Evolutionary conservation across 257 asterid genomes (phyloP).

Genomic region (Solanum sejunctum): DNA sequence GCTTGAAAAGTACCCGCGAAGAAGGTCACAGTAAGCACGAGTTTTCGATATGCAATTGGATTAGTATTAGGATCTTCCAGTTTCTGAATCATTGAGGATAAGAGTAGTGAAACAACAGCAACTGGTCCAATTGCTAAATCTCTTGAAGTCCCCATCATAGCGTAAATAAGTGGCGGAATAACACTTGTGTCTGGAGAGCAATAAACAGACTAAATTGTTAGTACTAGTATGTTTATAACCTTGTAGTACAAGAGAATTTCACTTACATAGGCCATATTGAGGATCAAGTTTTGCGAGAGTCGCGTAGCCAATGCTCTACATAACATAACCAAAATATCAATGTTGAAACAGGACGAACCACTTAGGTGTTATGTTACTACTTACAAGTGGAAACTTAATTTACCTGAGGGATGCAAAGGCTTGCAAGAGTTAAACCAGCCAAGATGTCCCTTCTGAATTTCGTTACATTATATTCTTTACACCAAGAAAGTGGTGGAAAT

Average conservation of each 20-base stretch:
- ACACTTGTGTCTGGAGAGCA: slow-evolving; percentile 21
- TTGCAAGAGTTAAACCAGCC: slow-evolving; percentile 37
- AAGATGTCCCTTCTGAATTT: slow-evolving; percentile 19
- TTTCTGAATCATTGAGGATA: slow-evolving; percentile 21
- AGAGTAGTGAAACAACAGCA: slow-evolving; percentile 30
- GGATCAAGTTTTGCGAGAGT: slow-evolving; percentile 33
- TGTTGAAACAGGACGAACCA: neutral
- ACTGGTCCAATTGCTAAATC: slow-evolving; percentile 40
- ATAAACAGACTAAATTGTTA: neutral
- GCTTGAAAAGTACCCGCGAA: slow-evolving; percentile 55
- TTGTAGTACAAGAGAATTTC: neutral
- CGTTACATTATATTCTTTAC: slow-evolving; percentile 11
- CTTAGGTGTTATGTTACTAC: neutral
- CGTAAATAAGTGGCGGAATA: slow-evolving; percentile 30
- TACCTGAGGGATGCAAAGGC: slow-evolving; percentile 41
- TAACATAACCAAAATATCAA: neutral
- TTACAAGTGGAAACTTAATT: neutral
- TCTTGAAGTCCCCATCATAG: slow-evolving; percentile 31
- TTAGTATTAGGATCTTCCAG: slow-evolving; percentile 19
- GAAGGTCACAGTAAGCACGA: slow-evolving; percentile 64
- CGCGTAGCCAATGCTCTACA: slow-evolving; percentile 29
- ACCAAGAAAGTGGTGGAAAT: slow-evolving; percentile 24
- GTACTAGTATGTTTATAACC: too few relatives aligned
- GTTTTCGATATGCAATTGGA: slow-evolving; percentile 39
- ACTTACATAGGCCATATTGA: slow-evolving; percentile 38